Evolutionary conservation across 805 yeast species (phyloP).

Genomic region (Lachancea thermotolerans): DNA sequence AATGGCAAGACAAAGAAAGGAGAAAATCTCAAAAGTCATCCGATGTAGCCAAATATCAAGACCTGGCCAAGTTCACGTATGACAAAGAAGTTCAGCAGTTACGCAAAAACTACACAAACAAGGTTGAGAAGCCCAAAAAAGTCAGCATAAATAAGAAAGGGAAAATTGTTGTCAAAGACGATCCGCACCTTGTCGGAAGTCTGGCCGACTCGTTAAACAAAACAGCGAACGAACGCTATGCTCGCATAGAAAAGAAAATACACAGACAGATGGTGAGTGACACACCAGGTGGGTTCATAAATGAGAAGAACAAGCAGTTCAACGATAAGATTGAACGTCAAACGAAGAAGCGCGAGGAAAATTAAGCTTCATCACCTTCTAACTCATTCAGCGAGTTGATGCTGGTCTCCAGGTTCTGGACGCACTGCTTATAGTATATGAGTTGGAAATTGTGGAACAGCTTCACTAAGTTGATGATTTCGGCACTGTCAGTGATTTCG

Average conservation of each 20-base stretch:
- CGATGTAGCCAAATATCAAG: slow-evolving; percentile 9
- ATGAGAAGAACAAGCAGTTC: slow-evolving; percentile 29
- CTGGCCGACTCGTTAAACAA: slow-evolving; percentile 19
- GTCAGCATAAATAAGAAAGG: slow-evolving; percentile 10
- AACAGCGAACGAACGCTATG: slow-evolving; percentile 17
- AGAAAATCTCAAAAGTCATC: slow-evolving; percentile 7
- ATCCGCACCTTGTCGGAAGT: slow-evolving; percentile 13
- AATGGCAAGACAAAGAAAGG: slow-evolving; percentile 12
- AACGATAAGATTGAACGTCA: slow-evolving; percentile 25
- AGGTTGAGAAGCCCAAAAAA: slow-evolving; percentile 1
- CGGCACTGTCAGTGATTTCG: slow-evolving; percentile 59
- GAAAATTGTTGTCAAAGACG: slow-evolving; percentile 15
- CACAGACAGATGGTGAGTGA: slow-evolving; percentile 5
- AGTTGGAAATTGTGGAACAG: slow-evolving; percentile 64
- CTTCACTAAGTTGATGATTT: slow-evolving; percentile 55
- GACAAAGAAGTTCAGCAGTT: slow-evolving; percentile 23
- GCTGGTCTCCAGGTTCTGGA: slow-evolving; percentile 39
- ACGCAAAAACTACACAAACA: neutral
- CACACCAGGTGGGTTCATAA: slow-evolving; percentile 19
- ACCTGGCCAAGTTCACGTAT: slow-evolving; percentile 26
- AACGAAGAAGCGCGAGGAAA: slow-evolving; percentile 6
- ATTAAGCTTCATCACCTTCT: slow-evolving; percentile 13
- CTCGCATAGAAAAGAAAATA: slow-evolving; percentile 14
- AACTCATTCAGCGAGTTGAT: slow-evolving; percentile 35
- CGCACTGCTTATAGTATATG: slow-evolving; percentile 52